Evolutionary conservation across 2,329 filamentous ascomycete species (phyloP), one percentile per base, ranked within the genome.

Genomic region (Beauveria sp.): DNA sequence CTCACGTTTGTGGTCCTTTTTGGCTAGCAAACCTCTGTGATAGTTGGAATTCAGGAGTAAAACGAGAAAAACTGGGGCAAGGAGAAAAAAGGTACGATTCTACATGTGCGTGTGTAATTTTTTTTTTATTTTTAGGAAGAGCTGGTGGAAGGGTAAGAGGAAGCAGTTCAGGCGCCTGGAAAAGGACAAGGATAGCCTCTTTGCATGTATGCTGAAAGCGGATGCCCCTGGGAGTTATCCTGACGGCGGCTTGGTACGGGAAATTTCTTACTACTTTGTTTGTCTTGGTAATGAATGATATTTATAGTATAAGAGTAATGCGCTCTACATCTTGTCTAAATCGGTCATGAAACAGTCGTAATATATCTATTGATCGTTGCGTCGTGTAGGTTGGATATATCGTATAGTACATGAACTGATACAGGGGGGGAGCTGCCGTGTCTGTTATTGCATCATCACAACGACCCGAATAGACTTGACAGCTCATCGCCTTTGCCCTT

Each of bases 401-500:
- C 12, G 18, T 46, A 24, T 45, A 16, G 42, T 45, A 28, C 2
- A 24, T 5, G 16, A 12, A 22, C 12, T 2, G 4, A n/a, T 34
- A 47, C 22, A 50, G n/a, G 30, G n/a, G 28, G 6, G 18, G 9
- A 7, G 22, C 5, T 18, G 53, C 26, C 40, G 50, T 5, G 3
- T 34, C 26, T 14, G 4, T 57, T 8, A 14, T 40, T 14, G 45
- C 30, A 50, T 28, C 28, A 34, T 46, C n/a, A 69, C 10, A 90
- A 72, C 10, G 81, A 81, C 58, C 79, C 81, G 69, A 95, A 95
- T 26, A 93, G 73, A 69, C 86, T 86, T 64, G 92, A 89, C 60
- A 93, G 89, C 47, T 84, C 87, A 70, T 92, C 85, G 6, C 78
- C 77, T 43, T 77, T 81, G 65, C 77, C 82, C 61, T 79, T 81